Evolutionary conservation across 2,329 filamentous ascomycete genomes (phyloP), one percentile per base, ranked within the genome.

Genomic region (Cordyceps cateniannulata): DNA sequence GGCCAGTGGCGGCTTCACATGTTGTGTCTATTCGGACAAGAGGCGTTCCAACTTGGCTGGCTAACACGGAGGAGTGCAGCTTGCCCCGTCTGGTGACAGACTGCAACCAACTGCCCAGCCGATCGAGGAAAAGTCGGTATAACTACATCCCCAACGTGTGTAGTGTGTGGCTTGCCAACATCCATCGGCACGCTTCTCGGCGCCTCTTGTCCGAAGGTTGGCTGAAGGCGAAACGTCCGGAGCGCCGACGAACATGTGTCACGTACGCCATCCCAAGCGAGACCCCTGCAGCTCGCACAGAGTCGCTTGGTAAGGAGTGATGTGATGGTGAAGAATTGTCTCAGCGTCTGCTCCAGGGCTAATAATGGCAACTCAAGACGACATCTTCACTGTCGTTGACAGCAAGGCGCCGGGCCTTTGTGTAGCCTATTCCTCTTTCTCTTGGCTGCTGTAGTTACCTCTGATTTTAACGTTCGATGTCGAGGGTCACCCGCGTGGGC

Each of bases 231-330:
- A 52, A 59, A 59, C 48, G 16, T 59, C 56, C 48, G 56, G 24
- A n/a, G 38, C 48, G 48, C 38, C 38, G 56, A n/a, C n/a, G n/a
- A n/a, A n/a, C 56, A 51, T 59, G 35, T 59, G 47, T 22, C 56
- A 59, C 32, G 24, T 18, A 44, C 32, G 25, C 47, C 56, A 59
- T 29, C 20, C 5, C 42, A 24, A 22, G 6, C 32, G 14, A 45
- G 42, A 45, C 42, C 18, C 18, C 42, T 42, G 40, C 7, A 42
- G n/a, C 42, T 9, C 20, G n/a, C 29, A 32, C 9, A 32, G 32
- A 12, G 3, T 35, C 10, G 32, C 32, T 35, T 9, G 8, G 32
- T 12, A 35, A 12, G 12, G n/a, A 18, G 24, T 16, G 10, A 32
- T 18, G 47, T 9, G n/a, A 45, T 22, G 42, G 42, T 22, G n/a